These are phyloP conservation scores for Serendipita vermifera DNA, from an alignment of 768 basidiomycete genomes.

Conservation along the genomic window DNA sequence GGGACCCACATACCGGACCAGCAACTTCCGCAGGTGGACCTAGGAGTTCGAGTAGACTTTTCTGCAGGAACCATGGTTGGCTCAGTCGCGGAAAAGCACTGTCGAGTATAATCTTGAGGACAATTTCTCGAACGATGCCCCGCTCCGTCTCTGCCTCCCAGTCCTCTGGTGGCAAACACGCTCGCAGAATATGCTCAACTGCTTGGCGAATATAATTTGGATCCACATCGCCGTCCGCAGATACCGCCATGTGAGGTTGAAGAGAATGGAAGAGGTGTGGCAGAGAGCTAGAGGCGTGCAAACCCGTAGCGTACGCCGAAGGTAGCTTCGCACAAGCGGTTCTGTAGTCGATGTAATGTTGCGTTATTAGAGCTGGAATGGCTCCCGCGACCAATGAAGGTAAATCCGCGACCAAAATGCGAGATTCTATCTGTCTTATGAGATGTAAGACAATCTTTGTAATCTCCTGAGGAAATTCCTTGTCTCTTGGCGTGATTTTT, in stretches of 20 bases:
- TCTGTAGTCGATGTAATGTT: slow-evolving; percentile 71
- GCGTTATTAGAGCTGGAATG: slow-evolving; percentile 50
- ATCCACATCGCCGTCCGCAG: slow-evolving; percentile 45
- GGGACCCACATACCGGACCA: slow-evolving; percentile 11
- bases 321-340: slow-evolving; percentile 46
- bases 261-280: slow-evolving; percentile 63
- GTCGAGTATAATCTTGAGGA: slow-evolving; percentile 62
- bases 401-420: slow-evolving; percentile 43
- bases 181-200: slow-evolving; percentile 60
- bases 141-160: slow-evolving; percentile 67
- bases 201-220: slow-evolving; percentile 68
- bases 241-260: slow-evolving; percentile 75
- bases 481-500: slow-evolving; percentile 71
- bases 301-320: slow-evolving; percentile 59
- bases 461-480: slow-evolving; percentile 64
- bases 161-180: slow-evolving; percentile 65
- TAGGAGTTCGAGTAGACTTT: slow-evolving; percentile 49
- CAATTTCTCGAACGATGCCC: slow-evolving; percentile 69
- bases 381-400: slow-evolving; percentile 47
- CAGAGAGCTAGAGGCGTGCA: slow-evolving; percentile 37
- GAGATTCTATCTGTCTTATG: slow-evolving; percentile 46
- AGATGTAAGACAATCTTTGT: slow-evolving; percentile 44
- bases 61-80: slow-evolving; percentile 87
- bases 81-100: slow-evolving; percentile 43
- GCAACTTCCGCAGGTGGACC: slow-evolving; percentile 27